Evolutionary conservation across 106 monocot genomes (phyloP).

Genomic region (Allium cepa): DNA sequence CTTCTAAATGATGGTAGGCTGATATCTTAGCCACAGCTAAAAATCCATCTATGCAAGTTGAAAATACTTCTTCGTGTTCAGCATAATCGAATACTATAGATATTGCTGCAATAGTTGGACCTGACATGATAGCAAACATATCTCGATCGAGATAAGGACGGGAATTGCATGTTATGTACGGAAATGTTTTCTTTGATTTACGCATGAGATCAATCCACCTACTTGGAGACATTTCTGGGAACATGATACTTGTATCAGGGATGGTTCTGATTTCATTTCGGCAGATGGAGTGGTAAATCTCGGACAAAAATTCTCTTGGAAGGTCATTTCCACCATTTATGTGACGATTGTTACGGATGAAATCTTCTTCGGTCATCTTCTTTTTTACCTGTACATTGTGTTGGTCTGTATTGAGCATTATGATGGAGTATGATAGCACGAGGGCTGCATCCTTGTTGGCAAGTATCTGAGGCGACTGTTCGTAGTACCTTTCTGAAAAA

Average conservation of each 20-base stretch:
- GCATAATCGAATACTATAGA: slow-evolving; percentile 76
- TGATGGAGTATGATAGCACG: slow-evolving; percentile 60
- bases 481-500: slow-evolving; percentile 79
- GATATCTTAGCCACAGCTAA: slow-evolving; percentile 62
- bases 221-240: slow-evolving; percentile 58
- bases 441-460: slow-evolving; percentile 69
- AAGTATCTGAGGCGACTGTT: slow-evolving; percentile 59
- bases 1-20: slow-evolving; percentile 53
- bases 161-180: slow-evolving; percentile 38
- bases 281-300: slow-evolving; percentile 63
- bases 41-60: slow-evolving; percentile 55
- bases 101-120: slow-evolving; percentile 63
- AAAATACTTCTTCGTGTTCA: slow-evolving; percentile 45
- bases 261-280: slow-evolving; percentile 61
- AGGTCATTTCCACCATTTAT: slow-evolving; percentile 70
- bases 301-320: slow-evolving; percentile 61
- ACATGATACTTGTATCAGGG: slow-evolving; percentile 45
- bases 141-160: slow-evolving; percentile 53
- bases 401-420: slow-evolving; percentile 78
- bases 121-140: slow-evolving; percentile 77
- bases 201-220: slow-evolving; percentile 61
- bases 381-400: slow-evolving; percentile 75
- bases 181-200: slow-evolving; percentile 54
- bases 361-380: slow-evolving; percentile 84
- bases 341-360: slow-evolving; percentile 60